These are phyloP conservation scores for Cytidiella melzeri DNA, from an alignment of 768 basidiomycete genomes.

Conservation along the genomic window DNA sequence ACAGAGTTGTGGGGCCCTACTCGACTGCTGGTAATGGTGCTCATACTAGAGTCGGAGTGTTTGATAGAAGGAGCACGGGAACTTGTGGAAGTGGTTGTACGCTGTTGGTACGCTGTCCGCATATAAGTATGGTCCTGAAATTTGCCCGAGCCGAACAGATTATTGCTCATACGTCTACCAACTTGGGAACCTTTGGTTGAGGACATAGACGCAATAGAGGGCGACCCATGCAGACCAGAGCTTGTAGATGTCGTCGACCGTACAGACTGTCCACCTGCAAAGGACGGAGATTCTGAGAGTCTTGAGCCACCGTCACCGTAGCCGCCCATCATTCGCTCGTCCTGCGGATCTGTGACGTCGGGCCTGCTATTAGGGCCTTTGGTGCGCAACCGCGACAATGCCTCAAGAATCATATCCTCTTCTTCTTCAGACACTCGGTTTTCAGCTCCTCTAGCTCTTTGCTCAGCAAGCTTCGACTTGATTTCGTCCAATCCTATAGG, in stretches of 20 bases:
- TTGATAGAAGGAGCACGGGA: slow-evolving; percentile 34
- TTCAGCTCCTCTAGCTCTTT: slow-evolving; percentile 61
- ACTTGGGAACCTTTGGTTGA: slow-evolving; percentile 39
- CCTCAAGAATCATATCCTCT: slow-evolving; percentile 79
- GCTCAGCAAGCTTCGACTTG: slow-evolving; percentile 63
- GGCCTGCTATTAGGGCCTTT: slow-evolving; percentile 15
- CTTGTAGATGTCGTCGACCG: slow-evolving; percentile 31
- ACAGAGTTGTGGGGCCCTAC: slow-evolving; percentile 38
- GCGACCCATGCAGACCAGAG: slow-evolving; percentile 23
- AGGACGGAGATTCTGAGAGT: slow-evolving; percentile 9
- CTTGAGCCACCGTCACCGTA: slow-evolving; percentile 10
- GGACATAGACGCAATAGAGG: slow-evolving; percentile 20
- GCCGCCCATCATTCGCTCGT: slow-evolving; percentile 1
- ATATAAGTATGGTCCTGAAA: slow-evolving; percentile 71
- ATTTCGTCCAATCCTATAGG: slow-evolving; percentile 62
- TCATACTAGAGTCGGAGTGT: slow-evolving; percentile 41
- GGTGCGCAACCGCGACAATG: slow-evolving; percentile 50
- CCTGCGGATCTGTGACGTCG: slow-evolving; percentile 7
- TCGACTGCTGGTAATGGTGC: slow-evolving; percentile 31
- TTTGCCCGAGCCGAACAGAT: slow-evolving; percentile 78
- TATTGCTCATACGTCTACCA: slow-evolving; percentile 77
- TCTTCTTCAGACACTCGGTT: slow-evolving; percentile 76
- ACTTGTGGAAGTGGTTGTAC: slow-evolving; percentile 36
- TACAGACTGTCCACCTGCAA: slow-evolving; percentile 18
- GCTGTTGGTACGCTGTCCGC: slow-evolving; percentile 43